Conservation (phyloP, 2,329 filamentous ascomycete species). For the Onygenales sp. region DNA sequence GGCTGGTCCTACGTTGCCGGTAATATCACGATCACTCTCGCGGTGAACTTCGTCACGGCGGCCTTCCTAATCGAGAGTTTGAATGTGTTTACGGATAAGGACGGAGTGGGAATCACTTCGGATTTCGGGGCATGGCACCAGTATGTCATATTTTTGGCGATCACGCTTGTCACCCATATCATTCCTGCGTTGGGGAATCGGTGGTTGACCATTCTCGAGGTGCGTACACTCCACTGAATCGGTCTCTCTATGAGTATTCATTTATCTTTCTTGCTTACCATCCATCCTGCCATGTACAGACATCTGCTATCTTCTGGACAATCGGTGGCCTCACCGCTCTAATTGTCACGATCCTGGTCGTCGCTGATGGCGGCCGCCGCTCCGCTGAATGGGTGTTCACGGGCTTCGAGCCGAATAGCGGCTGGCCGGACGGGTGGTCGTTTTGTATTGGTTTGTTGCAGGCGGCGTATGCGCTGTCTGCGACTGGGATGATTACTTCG, state of each 20-base stretch:
- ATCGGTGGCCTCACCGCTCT: slow-evolving; percentile 48
- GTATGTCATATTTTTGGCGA: slow-evolving; percentile 60
- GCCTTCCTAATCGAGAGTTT: slow-evolving; percentile 26
- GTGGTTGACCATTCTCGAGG: slow-evolving; percentile 17
- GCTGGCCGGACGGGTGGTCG: slow-evolving; percentile 40
- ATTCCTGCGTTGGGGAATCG: slow-evolving; percentile 59
- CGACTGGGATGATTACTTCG: slow-evolving; percentile 52
- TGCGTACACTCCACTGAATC: no score
- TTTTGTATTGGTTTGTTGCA: slow-evolving; percentile 56
- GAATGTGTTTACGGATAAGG: no score
- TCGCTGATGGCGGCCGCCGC: slow-evolving; percentile 46
- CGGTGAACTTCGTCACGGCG: slow-evolving; percentile 48
- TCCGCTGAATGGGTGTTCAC: slow-evolving; percentile 32
- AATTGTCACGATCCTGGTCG: slow-evolving; percentile 46
- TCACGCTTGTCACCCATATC: slow-evolving; percentile 55
- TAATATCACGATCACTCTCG: slow-evolving; percentile 45
- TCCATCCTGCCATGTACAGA: slow-evolving; percentile 51
- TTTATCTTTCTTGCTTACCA: no score
- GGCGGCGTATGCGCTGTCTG: slow-evolving; percentile 49
- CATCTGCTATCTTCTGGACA: slow-evolving; percentile 43
- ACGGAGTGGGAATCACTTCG: no score
- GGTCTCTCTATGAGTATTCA: no score
- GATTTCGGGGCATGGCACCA: slow-evolving; percentile 46
- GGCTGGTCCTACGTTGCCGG: slow-evolving; percentile 46
- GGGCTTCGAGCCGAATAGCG: no score